These are phyloP conservation scores for Rhizoclosmatium globosum DNA, from an alignment of 192 early-diverging fungal species.

Conservation along the genomic window DNA sequence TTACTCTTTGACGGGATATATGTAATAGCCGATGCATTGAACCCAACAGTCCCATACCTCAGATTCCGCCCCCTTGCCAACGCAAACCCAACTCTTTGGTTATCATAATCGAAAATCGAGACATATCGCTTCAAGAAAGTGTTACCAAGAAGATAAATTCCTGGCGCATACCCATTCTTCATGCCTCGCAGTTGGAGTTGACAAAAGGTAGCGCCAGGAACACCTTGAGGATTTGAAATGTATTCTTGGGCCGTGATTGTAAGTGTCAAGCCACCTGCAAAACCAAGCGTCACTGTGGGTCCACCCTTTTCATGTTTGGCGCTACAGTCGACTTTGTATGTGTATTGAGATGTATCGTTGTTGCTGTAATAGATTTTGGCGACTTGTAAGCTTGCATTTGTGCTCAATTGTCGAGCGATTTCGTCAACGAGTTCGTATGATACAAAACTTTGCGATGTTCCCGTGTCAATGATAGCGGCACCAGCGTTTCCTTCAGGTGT, in stretches of 20 bases:
- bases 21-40: too few relatives aligned
- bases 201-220: neutral
- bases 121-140: constrained; percentile 30
- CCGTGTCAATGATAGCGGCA: constrained; percentile 28
- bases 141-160: constrained; percentile 25
- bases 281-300: constrained; percentile 20
- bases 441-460: constrained; percentile 19
- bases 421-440: neutral
- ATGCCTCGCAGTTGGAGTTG: constrained; percentile 8
- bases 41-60: too few relatives aligned
- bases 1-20: too few relatives aligned
- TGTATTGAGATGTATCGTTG: neutral
- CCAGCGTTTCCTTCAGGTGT: constrained; percentile 15
- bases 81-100: constrained; percentile 23
- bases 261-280: constrained; percentile 17
- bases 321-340: constrained; percentile 16
- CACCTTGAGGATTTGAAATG: constrained; percentile 6
- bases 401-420: neutral
- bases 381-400: too few relatives aligned
- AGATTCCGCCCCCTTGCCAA: neutral
- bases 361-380: constrained; percentile 4
- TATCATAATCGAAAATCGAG: constrained; percentile 25
- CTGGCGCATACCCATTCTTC: neutral
- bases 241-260: constrained; percentile 35
- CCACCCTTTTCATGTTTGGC: constrained; percentile 19